These are phyloP conservation scores for Sungouiozyma ichnusensis DNA, from an alignment of 805 yeast species.

Conservation along the genomic window DNA sequence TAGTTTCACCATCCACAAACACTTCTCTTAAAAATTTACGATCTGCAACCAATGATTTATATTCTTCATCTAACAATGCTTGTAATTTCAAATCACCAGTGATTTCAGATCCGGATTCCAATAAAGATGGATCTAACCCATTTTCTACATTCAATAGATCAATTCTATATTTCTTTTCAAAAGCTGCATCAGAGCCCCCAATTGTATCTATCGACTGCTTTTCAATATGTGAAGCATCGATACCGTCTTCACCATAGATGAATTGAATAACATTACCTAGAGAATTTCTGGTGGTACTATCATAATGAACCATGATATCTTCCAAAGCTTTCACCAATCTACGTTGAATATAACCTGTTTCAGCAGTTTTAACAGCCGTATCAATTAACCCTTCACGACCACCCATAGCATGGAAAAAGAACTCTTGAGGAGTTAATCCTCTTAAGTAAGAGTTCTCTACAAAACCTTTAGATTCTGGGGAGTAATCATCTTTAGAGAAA, in stretches of 20 bases:
- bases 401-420: conserved; percentile 99
- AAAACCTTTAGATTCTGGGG: conserved; percentile 97
- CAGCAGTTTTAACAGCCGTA: conserved; percentile 98
- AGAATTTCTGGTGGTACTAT: conserved; percentile 96
- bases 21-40: conserved; percentile 73
- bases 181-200: conserved; percentile 80
- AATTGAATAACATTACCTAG: conserved; percentile 94
- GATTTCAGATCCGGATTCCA: conserved; percentile 87
- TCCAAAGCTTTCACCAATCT: conserved; percentile 94
- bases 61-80: conserved; percentile 72
- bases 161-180: conserved; percentile 74
- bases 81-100: conserved; percentile 83
- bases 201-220: conserved; percentile 91
- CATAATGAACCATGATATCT: conserved; percentile 96
- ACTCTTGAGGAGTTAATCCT: conserved; percentile 97
- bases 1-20: conserved; percentile 87
- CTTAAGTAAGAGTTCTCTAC: conserved; percentile 94
- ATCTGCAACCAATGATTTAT: conserved; percentile 62
- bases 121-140: conserved; percentile 55
- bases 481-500: conserved; percentile 95
- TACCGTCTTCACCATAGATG: conserved; percentile 97
- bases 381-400: conserved; percentile 99
- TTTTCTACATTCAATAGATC: conserved; percentile 67
- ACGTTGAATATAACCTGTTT: conserved; percentile 97
- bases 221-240: conserved; percentile 97